Evolutionary conservation across 2,329 filamentous ascomycete species (phyloP), one percentile per base, ranked within the genome.

Genomic region (Fusarium sp.): DNA sequence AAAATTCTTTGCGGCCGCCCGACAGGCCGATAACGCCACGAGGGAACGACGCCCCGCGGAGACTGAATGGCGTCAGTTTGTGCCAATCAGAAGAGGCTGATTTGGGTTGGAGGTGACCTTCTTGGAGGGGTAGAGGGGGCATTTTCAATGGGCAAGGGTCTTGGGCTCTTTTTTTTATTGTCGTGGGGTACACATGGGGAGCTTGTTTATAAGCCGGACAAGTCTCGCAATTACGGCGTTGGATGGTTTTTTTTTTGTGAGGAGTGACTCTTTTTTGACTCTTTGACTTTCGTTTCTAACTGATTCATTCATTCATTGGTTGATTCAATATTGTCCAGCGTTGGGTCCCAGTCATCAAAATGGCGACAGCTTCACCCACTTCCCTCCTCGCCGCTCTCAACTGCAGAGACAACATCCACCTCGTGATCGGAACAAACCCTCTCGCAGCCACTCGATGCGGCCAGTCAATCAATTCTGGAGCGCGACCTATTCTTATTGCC

Each of bases 381-480:
- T 87, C 92, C 5, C 87, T 97, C 60, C 90, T 97, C 56, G 92
- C 93, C 53, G 91, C 93, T 57, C 87, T 92, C 74, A 91, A 95
- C 80, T 92, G 91, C 78, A 87, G 87, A 59, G 88, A 85, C 56
- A 92, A 94, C 79, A 83, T 95, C 44, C 96, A 99, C 81, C 87
- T 99, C 66, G 90, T 99, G 78, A 83, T 98, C 72, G 96, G 96
- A 67, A 92, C 92, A 36, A 96, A 95, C 78, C 91, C 96, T 16
- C 88, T 99, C 44, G 96, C 96, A n/a, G 92, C 93, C 61, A 90
- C 94, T 35, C 90, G 96, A 76, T 97, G 94, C 84, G 85, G 89
- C 14, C 93, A 94, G 79, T 95, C 94, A 4, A 83, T 98, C 59
- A 90, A 92, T 77, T 93, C 94, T 17, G 96, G 96, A 77, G 96